Percentiles rank a stretch among this genome's conserved stretches.
Conservation (phyloP, 805 yeast species). For the Starmerella sp. region DNA sequence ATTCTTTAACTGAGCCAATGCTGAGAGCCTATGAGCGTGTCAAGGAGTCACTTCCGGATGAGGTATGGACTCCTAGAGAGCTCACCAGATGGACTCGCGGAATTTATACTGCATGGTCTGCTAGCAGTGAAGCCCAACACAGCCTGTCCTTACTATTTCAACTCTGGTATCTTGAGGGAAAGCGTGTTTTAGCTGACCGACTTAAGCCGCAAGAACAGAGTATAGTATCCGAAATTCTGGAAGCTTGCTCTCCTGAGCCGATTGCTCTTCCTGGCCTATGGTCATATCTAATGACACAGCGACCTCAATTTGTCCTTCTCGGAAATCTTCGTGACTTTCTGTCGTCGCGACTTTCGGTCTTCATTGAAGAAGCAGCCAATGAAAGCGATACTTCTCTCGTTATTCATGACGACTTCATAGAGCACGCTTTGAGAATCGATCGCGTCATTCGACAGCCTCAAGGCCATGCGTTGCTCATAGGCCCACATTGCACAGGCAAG, state of each 20-base stretch:
- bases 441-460: slow-evolving; percentile 74
- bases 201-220: slow-evolving; percentile 26
- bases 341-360: slow-evolving; percentile 51
- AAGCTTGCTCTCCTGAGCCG: neutral
- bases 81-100: slow-evolving; percentile 80
- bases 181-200: slow-evolving; percentile 67
- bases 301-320: slow-evolving; percentile 19
- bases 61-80: slow-evolving; percentile 80
- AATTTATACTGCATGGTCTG: slow-evolving; percentile 38
- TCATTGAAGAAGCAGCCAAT: slow-evolving; percentile 61
- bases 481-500: slow-evolving; percentile 74
- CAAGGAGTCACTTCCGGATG: slow-evolving; percentile 40
- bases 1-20: slow-evolving; percentile 52
- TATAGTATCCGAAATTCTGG: neutral
- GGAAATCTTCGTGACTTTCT: slow-evolving; percentile 44
- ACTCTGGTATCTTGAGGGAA: slow-evolving; percentile 72
- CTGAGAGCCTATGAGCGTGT: slow-evolving; percentile 47
- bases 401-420: slow-evolving; percentile 57
- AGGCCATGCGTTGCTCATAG: slow-evolving; percentile 81
- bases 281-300: slow-evolving; percentile 11
- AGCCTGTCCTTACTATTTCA: slow-evolving; percentile 34
- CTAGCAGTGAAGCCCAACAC: slow-evolving; percentile 6
- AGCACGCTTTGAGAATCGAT: slow-evolving; percentile 67
- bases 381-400: slow-evolving; percentile 41
- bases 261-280: slow-evolving; percentile 1